Evolutionary conservation across 2,329 filamentous ascomycete species (phyloP).

Genomic region (Colletotrichum sp.): DNA sequence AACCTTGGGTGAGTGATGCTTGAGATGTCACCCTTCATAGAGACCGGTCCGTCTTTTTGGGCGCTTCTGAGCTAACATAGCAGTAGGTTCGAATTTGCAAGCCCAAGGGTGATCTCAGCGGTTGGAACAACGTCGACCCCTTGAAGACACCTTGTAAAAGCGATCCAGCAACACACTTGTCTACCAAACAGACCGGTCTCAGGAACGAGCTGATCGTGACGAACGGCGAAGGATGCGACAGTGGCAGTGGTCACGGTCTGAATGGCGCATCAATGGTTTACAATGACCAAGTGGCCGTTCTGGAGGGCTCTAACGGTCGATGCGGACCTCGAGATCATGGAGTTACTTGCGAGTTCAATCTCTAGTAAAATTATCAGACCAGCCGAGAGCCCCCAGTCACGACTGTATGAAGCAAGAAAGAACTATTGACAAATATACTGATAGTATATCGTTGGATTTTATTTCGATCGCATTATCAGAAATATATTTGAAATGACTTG

Average conservation of each 20-base stretch:
- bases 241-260: neutral
- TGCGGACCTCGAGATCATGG: neutral
- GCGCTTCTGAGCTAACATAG: neutral
- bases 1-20: neutral
- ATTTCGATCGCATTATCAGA: neutral
- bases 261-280: neutral
- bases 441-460: accelerated
- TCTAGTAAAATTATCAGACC: neutral
- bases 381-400: neutral
- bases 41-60: neutral
- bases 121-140: neutral
- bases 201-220: neutral
- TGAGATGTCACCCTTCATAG: neutral
- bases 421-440: accelerated
- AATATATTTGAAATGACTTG: accelerated
- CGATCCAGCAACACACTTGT: neutral
- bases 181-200: neutral
- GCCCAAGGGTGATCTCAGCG: neutral
- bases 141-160: neutral
- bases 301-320: neutral
- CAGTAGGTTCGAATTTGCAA: neutral
- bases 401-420: neutral
- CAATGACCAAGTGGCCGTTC: neutral
- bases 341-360: neutral
- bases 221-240: neutral